Evolutionary conservation across 2,329 filamentous ascomycete genomes (phyloP).

Genomic region (Aspergillus latus): DNA sequence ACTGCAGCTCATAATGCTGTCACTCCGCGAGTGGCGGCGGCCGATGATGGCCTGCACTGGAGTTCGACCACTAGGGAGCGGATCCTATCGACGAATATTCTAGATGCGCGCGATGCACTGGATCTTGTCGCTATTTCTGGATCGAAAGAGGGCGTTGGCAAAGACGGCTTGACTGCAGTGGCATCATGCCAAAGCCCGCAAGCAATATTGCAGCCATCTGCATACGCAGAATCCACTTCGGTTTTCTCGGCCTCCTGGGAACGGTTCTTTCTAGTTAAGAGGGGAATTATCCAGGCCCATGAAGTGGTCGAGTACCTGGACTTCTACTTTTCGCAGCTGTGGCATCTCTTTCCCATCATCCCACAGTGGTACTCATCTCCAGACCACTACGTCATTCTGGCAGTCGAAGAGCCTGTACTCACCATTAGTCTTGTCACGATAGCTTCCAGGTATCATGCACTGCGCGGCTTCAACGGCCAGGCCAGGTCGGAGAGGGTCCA

Average conservation of each 20-base stretch:
- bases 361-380: neutral
- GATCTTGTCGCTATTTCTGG: slow-evolving; percentile 6
- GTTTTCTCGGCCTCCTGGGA: no score
- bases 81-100: slow-evolving; percentile 7
- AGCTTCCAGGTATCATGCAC: slow-evolving; percentile 3
- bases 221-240: no score
- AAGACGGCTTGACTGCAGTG: neutral
- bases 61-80: neutral
- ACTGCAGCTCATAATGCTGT: no score
- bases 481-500: slow-evolving; percentile 6
- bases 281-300: neutral
- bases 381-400: neutral
- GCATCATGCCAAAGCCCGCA: no score
- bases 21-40: no score
- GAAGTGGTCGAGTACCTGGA: slow-evolving; percentile 4
- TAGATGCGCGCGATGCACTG: slow-evolving; percentile 6
- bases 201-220: no score
- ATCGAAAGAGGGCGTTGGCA: neutral
- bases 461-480: neutral
- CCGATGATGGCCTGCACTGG: neutral
- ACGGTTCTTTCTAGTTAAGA: slow-evolving; percentile 3
- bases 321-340: slow-evolving; percentile 7
- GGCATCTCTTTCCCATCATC: slow-evolving; percentile 5
- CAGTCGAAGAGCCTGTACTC: neutral
- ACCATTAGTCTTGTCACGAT: slow-evolving; percentile 1